Conservation (phyloP, 2,329 filamentous ascomycete genomes). For the Biscogniauxia mediterranea region DNA sequence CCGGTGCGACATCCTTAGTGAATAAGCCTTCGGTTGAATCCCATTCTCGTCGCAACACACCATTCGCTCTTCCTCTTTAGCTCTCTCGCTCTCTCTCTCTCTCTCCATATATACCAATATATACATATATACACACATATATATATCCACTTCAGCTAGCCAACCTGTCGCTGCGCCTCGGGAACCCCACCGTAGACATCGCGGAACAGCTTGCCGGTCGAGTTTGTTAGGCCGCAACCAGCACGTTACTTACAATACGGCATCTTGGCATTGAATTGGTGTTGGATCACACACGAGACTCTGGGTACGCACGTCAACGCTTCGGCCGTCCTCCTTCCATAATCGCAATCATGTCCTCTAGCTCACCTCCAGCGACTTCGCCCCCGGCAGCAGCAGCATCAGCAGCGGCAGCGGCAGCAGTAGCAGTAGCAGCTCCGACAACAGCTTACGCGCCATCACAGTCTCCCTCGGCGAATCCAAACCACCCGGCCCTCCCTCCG, state of each 20-base stretch:
- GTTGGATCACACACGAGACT: slow-evolving; percentile 10
- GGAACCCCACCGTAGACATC: slow-evolving; percentile 14
- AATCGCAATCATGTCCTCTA: slow-evolving; percentile 57
- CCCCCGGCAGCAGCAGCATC: slow-evolving; percentile 46
- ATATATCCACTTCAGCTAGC: not conserved
- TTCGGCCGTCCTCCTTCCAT: slow-evolving; percentile 38
- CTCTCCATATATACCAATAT: not conserved
- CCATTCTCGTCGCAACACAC: not conserved
- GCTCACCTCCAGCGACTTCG: slow-evolving; percentile 54
- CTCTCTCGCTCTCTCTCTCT: not conserved
- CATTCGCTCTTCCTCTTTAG: not conserved
- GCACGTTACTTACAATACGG: slow-evolving; percentile 16
- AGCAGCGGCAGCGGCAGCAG: slow-evolving; percentile 29
- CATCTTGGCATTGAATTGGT: slow-evolving; percentile 9
- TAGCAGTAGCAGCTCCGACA: slow-evolving; percentile 33
- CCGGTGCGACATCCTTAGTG: not conserved
- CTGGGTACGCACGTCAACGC: slow-evolving; percentile 32
- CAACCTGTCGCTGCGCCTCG: not conserved
- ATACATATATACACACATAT: slow-evolving; percentile 1
- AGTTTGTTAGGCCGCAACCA: slow-evolving; percentile 29
- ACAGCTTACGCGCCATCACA: slow-evolving; percentile 37
- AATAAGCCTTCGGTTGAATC: too few relatives aligned
- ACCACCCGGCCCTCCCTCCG: slow-evolving; percentile 54
- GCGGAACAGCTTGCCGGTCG: slow-evolving; percentile 33
- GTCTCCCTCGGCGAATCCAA: slow-evolving; percentile 44